Conservation (phyloP, 2,329 filamentous ascomycete species). For the Alternaria dauci region DNA sequence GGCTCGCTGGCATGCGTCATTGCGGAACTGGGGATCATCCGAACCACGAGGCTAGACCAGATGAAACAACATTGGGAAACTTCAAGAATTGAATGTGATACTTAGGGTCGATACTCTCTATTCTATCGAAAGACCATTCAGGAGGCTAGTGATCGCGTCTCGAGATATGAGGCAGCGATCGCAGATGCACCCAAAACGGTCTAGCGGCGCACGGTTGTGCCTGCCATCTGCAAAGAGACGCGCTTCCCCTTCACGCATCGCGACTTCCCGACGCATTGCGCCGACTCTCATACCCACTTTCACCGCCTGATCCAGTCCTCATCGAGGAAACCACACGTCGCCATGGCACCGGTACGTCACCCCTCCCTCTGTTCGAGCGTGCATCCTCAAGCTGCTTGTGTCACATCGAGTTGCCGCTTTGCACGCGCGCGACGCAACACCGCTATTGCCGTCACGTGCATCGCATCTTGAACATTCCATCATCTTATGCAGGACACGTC, state of each 20-base stretch:
- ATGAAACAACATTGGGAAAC: neutral
- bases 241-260: constrained; percentile 45
- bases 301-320: constrained; percentile 27
- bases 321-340: constrained; percentile 25
- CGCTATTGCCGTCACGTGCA: constrained; percentile 14
- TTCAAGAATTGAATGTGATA: neutral
- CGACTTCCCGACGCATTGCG: constrained; percentile 40
- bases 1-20: neutral
- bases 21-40: neutral
- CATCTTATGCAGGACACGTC: neutral
- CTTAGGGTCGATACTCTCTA: neutral
- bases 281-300: constrained; percentile 29
- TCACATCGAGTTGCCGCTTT: neutral
- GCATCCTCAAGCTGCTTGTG: constrained; percentile 6
- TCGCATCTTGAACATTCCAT: constrained; percentile 8
- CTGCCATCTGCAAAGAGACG: constrained; percentile 39
- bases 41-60: neutral
- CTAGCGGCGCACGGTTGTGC: constrained; percentile 33
- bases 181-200: constrained; percentile 8
- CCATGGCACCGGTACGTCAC: constrained; percentile 49
- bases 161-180: neutral
- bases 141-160: neutral
- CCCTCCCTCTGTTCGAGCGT: neutral
- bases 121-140: no score
- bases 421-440: constrained; percentile 15